A percentile compares a stretch with the other conserved stretches of the same genome.
Conservation (phyloP, 2,329 filamentous ascomycete species). For the Aureobasidium sp. region DNA sequence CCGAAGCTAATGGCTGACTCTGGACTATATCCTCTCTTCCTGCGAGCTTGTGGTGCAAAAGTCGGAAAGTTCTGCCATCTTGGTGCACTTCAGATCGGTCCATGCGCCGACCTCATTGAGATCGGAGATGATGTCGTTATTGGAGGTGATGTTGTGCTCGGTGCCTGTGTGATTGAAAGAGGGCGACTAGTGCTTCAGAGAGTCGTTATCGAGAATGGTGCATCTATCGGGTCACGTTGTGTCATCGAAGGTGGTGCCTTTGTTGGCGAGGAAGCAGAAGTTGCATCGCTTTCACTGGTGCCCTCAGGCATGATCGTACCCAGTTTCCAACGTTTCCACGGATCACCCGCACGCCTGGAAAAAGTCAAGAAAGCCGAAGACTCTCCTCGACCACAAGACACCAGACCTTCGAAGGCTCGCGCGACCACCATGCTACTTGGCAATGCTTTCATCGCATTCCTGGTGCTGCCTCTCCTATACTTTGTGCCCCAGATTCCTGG, state of each 20-base stretch:
- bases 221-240: not conserved
- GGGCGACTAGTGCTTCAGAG: not conserved
- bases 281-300: slow-evolving; percentile 5
- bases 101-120: slow-evolving; percentile 1
- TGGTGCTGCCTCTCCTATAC: not conserved
- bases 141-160: slow-evolving; percentile 5
- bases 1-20: slow-evolving; percentile 2
- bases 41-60: not conserved
- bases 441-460: not conserved
- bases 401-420: slow-evolving; percentile 5
- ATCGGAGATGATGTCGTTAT: slow-evolving; percentile 8
- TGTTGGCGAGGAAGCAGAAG: not conserved
- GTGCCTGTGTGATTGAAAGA: not conserved
- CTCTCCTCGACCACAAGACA: slow-evolving; percentile 1
- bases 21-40: not conserved
- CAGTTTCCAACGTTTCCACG: not conserved
- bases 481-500: slow-evolving; percentile 6
- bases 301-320: not conserved
- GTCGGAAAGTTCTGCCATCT: slow-evolving; percentile 5
- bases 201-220: slow-evolving; percentile 1
- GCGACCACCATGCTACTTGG: slow-evolving; percentile 5
- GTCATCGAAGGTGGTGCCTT: slow-evolving; percentile 1
- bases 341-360: slow-evolving; percentile 6
- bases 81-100: not conserved
- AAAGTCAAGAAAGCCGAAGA: not conserved